A percentile compares a stretch with the other conserved stretches of the same genome.
Evolutionary conservation across 2,329 filamentous ascomycete species (phyloP).

Genomic region (Tolypocladium inflatum): DNA sequence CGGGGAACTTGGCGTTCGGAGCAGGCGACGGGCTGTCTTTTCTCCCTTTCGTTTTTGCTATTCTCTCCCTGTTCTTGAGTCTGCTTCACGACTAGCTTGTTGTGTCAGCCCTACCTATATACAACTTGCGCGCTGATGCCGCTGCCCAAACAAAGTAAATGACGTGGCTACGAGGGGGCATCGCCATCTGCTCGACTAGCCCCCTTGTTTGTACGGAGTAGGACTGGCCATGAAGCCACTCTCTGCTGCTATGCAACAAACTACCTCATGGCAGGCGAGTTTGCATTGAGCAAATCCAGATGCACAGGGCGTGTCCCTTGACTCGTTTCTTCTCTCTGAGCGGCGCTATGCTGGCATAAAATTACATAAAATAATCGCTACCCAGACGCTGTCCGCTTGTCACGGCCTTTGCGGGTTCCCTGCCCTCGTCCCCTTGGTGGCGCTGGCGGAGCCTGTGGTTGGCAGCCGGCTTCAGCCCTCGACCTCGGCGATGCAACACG

Average conservation of each 20-base stretch:
- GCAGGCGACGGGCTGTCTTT: background rate
- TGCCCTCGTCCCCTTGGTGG: background rate
- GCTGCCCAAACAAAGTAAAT: background rate
- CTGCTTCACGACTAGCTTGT: background rate
- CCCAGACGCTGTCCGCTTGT: constrained; percentile 1
- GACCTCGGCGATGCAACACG: background rate
- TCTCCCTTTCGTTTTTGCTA: background rate
- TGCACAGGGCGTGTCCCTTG: background rate
- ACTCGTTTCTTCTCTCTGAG: constrained; percentile 2
- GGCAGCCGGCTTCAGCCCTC: background rate
- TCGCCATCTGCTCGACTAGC: background rate
- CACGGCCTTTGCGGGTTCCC: background rate
- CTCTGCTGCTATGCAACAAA: background rate
- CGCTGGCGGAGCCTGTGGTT: background rate
- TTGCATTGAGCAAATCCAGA: background rate
- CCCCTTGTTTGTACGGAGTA: background rate
- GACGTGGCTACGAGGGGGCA: background rate
- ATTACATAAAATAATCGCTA: constrained; percentile 9
- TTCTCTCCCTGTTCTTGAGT: background rate
- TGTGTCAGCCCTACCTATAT: background rate
- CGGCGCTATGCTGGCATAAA: constrained; percentile 10
- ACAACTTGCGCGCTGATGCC: too few species aligned
- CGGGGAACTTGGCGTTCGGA: background rate
- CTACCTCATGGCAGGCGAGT: background rate
- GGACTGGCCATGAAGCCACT: background rate